phyloP scores from a whole-genome alignment of 345 rosid species.

The Salix brachista region DNA sequence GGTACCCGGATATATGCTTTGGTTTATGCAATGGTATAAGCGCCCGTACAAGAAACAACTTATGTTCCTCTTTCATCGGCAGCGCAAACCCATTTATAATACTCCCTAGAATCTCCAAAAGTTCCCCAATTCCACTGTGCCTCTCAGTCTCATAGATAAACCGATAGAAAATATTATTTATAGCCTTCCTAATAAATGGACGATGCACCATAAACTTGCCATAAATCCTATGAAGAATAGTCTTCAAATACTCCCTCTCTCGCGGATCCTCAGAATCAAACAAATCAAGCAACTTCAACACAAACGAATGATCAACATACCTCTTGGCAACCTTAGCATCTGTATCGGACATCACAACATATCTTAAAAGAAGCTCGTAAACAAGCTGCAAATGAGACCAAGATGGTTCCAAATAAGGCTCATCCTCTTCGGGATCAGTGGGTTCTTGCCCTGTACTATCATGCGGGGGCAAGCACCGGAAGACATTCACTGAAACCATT shows the following conservation, averaged over 20 bases:
- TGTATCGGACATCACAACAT: constrained; percentile 68
- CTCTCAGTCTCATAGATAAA: constrained; percentile 87
- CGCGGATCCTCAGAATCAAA: constrained; percentile 83
- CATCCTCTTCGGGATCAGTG: constrained; percentile 80
- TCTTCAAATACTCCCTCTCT: constrained; percentile 81
- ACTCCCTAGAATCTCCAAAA: constrained; percentile 86
- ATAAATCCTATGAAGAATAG: constrained; percentile 79
- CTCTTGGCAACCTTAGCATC: constrained; percentile 78
- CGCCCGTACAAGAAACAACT: constrained; percentile 77
- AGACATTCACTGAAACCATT: constrained; percentile 62
- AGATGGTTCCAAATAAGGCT: constrained; percentile 72
- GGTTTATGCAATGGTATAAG: constrained; percentile 92
- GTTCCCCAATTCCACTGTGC: constrained; percentile 74
- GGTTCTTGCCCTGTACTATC: constrained; percentile 77
- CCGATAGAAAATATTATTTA: constrained; percentile 71
- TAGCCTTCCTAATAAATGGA: constrained; percentile 76
- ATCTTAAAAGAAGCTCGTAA: constrained; percentile 71
- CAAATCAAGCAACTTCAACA: constrained; percentile 66
- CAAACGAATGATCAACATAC: constrained; percentile 72
- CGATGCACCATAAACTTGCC: constrained; percentile 94
- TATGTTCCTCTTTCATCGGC: constrained; percentile 96
- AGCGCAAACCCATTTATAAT: constrained; percentile 87
- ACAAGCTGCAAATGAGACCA: constrained; percentile 93
- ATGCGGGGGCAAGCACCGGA: constrained; percentile 72
- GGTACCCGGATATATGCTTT: constrained; percentile 55